These are phyloP conservation scores for Puccinia sorghi DNA, from an alignment of 1,284 basidiomycete species.

Conservation along the genomic window DNA sequence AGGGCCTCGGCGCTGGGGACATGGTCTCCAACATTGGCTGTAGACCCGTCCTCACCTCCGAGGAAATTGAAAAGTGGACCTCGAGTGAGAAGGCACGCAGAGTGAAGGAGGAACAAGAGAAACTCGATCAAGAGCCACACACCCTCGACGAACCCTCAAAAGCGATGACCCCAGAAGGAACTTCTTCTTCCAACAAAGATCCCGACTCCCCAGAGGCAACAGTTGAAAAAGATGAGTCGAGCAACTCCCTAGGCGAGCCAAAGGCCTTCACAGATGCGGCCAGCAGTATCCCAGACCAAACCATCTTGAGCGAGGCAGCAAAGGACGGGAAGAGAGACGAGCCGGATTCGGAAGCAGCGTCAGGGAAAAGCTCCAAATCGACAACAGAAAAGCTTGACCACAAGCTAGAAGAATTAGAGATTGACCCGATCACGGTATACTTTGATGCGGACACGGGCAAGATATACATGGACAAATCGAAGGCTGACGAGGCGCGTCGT, in stretches of 20 bases:
- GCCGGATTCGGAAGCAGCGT: not conserved
- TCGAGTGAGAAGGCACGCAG: slow-evolving; percentile 14
- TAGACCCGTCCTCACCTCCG: slow-evolving; percentile 57
- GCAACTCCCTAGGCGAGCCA: no score
- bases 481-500: not conserved
- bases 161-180: no score
- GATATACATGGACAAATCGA: slow-evolving; percentile 29
- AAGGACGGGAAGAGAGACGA: not conserved
- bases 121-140: not conserved
- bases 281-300: slow-evolving; percentile 3
- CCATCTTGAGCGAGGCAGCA: not conserved
- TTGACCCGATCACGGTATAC: slow-evolving; percentile 39
- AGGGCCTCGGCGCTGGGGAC: slow-evolving; percentile 64
- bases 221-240: not conserved
- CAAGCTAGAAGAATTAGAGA: not conserved
- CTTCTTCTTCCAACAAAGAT: not conserved
- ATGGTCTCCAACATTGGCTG: slow-evolving; percentile 57
- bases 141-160: not conserved
- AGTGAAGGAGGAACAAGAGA: slow-evolving; percentile 19
- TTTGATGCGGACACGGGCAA: slow-evolving; percentile 40
- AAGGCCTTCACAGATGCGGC: not conserved
- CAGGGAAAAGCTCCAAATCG: no score
- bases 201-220: not conserved
- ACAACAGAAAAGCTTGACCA: not conserved
- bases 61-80: slow-evolving; percentile 36